phyloP scores from a whole-genome alignment of 2,329 filamentous ascomycete species.

The Lachnellula subtilissima region DNA sequence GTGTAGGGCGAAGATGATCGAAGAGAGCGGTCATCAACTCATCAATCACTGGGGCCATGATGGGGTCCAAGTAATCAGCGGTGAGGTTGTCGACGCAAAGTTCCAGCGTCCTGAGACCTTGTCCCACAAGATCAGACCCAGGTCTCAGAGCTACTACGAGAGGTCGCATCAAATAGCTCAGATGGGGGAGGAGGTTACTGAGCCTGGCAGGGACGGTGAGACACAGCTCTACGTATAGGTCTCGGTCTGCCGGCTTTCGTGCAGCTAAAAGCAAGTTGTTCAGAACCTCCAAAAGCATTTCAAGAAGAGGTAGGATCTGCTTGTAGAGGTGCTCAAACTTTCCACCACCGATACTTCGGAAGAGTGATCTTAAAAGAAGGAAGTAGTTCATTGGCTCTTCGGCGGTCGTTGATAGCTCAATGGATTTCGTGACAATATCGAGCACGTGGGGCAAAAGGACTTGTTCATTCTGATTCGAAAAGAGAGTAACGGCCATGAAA shows the following conservation, averaged over 20 bases:
- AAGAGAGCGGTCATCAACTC: conserved; percentile 97
- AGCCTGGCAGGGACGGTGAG: conserved; percentile 91
- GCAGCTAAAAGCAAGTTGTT: conserved; percentile 92
- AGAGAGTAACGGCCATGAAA: conserved; percentile 98
- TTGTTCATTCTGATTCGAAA: conserved; percentile 90
- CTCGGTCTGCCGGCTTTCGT: conserved; percentile 81
- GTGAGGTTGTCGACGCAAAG: conserved; percentile 98
- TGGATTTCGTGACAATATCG: conserved; percentile 95
- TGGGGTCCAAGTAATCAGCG: conserved; percentile 94
- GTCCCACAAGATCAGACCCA: conserved; percentile 88
- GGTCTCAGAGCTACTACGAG: conserved; percentile 92
- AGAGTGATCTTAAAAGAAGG: conserved; percentile 82
- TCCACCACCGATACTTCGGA: conserved; percentile 93
- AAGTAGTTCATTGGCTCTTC: conserved; percentile 99
- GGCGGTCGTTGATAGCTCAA: conserved; percentile 89
- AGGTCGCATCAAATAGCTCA: conserved; percentile 95
- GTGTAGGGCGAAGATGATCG: conserved; percentile 88
- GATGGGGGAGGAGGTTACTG: conserved; percentile 88
- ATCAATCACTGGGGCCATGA: conserved; percentile 98
- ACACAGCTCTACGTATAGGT: conserved; percentile 95
- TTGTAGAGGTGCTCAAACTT: conserved; percentile 98
- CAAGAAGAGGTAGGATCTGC: conserved; percentile 88
- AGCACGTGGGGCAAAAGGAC: conserved; percentile 93
- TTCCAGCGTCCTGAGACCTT: conserved; percentile 88
- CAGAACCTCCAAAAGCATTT: conserved; percentile 96